Percentiles rank a stretch among this genome's conserved stretches.
Evolutionary conservation across 768 basidiomycete species (phyloP).

Genomic region (Rhizopogon vulgaris): DNA sequence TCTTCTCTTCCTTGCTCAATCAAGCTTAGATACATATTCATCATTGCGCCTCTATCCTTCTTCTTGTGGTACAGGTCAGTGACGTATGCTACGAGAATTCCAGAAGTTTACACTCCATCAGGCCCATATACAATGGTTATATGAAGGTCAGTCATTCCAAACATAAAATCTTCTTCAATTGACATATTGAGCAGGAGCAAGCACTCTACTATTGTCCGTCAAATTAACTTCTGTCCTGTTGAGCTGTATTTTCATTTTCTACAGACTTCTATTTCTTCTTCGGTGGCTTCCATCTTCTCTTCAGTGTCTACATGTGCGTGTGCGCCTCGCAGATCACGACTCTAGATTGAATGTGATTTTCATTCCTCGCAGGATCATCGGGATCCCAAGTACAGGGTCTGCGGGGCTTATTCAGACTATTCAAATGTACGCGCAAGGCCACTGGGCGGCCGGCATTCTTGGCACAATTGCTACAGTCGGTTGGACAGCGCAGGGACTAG

Average conservation of each 20-base stretch:
- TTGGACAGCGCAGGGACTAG: constrained; percentile 82
- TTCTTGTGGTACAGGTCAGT: constrained; percentile 91
- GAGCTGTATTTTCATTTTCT: constrained; percentile 7
- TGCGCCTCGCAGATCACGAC: constrained; percentile 8
- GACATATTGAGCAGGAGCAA: constrained; percentile 62
- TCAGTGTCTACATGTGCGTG: constrained; percentile 84
- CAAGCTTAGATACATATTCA: constrained; percentile 58
- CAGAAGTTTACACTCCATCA: constrained; percentile 22
- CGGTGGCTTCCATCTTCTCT: constrained; percentile 89
- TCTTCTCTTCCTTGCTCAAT: background rate
- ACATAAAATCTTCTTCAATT: constrained; percentile 20
- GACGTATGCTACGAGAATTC: constrained; percentile 5
- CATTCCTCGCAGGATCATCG: constrained; percentile 66
- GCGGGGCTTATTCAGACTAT: constrained; percentile 95
- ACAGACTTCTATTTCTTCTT: constrained; percentile 96
- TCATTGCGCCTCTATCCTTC: constrained; percentile 79
- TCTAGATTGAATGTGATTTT: constrained; percentile 19
- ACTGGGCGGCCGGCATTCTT: constrained; percentile 77
- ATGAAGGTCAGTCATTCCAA: constrained; percentile 64
- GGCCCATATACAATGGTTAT: constrained; percentile 95
- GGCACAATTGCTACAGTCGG: constrained; percentile 77
- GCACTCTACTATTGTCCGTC: constrained; percentile 85
- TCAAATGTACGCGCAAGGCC: constrained; percentile 62
- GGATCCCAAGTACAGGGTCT: constrained; percentile 92
- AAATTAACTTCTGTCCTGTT: constrained; percentile 19